Percentiles rank a stretch among this genome's conserved stretches.
Conservation (phyloP, 2,329 filamentous ascomycete species). For the Cordyceps tenuipes region DNA sequence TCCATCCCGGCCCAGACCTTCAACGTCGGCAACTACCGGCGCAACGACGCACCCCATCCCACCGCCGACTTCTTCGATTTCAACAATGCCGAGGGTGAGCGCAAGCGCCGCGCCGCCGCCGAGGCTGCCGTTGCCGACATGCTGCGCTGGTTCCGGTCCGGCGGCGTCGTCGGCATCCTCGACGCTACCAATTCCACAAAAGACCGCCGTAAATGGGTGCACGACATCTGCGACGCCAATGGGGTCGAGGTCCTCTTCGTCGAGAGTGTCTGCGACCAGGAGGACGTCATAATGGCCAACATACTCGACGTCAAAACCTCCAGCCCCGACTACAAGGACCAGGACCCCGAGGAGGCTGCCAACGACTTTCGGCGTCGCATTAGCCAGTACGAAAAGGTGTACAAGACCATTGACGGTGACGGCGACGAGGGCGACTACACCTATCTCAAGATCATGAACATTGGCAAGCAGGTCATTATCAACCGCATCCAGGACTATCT, state of each 20-base stretch:
- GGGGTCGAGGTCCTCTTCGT: conserved; percentile 90
- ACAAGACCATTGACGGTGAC: conserved; percentile 80
- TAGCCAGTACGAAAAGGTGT: conserved; percentile 93
- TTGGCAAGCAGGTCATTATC: conserved; percentile 93
- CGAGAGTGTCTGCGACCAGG: conserved; percentile 93
- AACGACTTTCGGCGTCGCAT: conserved; percentile 91
- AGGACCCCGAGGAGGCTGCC: conserved; percentile 87
- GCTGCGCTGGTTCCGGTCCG: conserved; percentile 78
- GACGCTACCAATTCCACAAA: conserved; percentile 98
- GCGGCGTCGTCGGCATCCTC: conserved; percentile 83
- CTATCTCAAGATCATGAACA: conserved; percentile 95
- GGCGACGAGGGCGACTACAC: conserved; percentile 76
- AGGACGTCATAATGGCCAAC: conserved; percentile 95
- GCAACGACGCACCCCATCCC: conserved; percentile 80
- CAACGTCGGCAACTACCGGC: conserved; percentile 95
- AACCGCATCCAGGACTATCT: conserved; percentile 96
- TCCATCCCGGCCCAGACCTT: conserved; percentile 91
- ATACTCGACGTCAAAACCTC: conserved; percentile 96
- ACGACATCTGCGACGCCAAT: conserved; percentile 65
- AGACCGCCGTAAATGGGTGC: conserved; percentile 80
- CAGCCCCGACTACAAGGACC: conserved; percentile 86
- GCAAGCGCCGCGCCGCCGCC: conserved; percentile 76
- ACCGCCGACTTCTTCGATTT: conserved; percentile 93
- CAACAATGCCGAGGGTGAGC: conserved; percentile 81
- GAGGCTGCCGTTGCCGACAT: conserved; percentile 91